Base-by-base conservation (phyloP, 1,284 basidiomycete species). In the Tranzscheliella williamsii region DNA sequence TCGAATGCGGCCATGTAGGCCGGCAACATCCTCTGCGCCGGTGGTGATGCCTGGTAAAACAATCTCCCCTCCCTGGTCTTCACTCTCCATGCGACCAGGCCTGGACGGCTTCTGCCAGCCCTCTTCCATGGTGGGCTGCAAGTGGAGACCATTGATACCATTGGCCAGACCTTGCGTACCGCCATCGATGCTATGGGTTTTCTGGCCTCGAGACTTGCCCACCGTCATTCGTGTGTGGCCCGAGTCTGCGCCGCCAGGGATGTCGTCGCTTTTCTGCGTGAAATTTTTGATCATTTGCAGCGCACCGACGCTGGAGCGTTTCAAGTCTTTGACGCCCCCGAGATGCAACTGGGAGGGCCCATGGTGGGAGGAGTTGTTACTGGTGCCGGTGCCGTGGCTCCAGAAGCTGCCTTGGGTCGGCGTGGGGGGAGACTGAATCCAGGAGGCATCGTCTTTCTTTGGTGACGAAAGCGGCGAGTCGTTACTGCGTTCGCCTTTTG, bases 1-100 rank as follows among this genome's bases (percentile, higher is more conserved):
- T 35, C 74, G 70, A 29, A 76, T 68, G 24, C 74, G 56, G 15
- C 74, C 74, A 3, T 61, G 53, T 8, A 76, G 60, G 32, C 74
- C 74, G 12, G 72, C 50, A 8, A 76, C 74, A 44, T 76, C 73
- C 42, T 74, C 72, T 4, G 72, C 73, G 35, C 71, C 70, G 11
- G 66, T 71, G n/a, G 70, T 73, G 62, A 73, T 73, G 16, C 70
- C 70, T 6, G 70, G 70, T 30, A 73, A 49, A 20, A 70, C 63
- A 37, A 73, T 73, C 42, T 73, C 70, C 32, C 70, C 70, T 34
- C 56, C 65, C 24, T 71, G 68, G 36, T 73, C 70, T 38, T 73
- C 70, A 37, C 58, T 64, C 41, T 73, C 68, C 65, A 69, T 71
- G 13, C 70, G 52, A 8, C 70, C 70, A 11, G 70, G 70, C 17